Percentiles rank a stretch among this genome's conserved stretches.
Evolutionary conservation across 148 eudicot species (phyloP).

Genomic region (Vaccinium macrocarpon): DNA sequence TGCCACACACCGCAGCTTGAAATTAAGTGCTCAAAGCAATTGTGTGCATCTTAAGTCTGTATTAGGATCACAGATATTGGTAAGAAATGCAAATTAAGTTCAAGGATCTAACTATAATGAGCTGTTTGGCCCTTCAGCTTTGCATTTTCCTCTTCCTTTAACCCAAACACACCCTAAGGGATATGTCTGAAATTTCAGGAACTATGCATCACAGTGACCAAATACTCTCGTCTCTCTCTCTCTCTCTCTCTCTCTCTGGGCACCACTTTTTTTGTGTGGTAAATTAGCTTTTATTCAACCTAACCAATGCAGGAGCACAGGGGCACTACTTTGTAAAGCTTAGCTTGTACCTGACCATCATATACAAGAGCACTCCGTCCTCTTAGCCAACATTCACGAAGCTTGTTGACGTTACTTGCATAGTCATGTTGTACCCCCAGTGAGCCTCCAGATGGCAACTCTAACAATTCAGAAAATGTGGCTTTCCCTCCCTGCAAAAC

Average conservation of each 20-base stretch:
- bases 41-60: background rate
- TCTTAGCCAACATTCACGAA: conserved; percentile 45
- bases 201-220: background rate
- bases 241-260: background rate
- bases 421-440: conserved; percentile 25
- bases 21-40: background rate
- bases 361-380: conserved; percentile 40
- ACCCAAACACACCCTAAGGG: background rate
- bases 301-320: too few relatives aligned
- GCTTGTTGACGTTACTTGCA: conserved; percentile 37
- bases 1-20: background rate
- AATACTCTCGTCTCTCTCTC: too few relatives aligned
- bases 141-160: background rate
- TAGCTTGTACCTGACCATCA: conserved; percentile 44
- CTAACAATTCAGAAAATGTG: conserved; percentile 22
- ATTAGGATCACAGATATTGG: background rate
- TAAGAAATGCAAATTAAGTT: background rate
- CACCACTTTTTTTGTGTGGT: too few relatives aligned
- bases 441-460: conserved; percentile 23
- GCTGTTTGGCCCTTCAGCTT: background rate
- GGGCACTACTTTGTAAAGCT: background rate
- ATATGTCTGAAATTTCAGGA: background rate
- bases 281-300: too few relatives aligned
- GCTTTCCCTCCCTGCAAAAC: conserved; percentile 14
- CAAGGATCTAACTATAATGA: background rate